Evolutionary conservation across 805 yeast species (phyloP), one percentile per base, ranked within the genome.

Genomic region (Cyberlindnera saturnus): DNA sequence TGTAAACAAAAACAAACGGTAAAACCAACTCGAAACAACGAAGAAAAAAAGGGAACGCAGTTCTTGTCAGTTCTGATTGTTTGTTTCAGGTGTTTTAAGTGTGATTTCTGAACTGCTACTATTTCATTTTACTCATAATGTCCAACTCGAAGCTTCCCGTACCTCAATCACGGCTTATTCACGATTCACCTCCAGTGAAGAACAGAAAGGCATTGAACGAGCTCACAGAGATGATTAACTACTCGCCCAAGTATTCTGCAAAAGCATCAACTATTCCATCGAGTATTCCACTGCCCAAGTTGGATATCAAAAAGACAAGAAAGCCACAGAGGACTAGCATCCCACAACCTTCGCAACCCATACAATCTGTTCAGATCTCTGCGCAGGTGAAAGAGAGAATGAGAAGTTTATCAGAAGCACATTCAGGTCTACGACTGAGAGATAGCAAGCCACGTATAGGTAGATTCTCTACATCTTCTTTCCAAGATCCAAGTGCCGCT

Each of bases 101-200:
- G 11, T 23, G 28, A 23, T 10, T 23, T 23, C 11, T 23, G 28
- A 8, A 23, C 28, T 10, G 5, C 11, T 23, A 4, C 28, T 23
- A 23, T 9, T 10, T 9, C 3, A 23, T 23, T 23, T 23, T 8
- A 23, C 9, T 23, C 28, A n/a, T 16, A 5, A 31, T 16, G 28
- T 18, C 29, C 14, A 32, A 18, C 4, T 51, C 57, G 3, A 51
- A 43, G 18, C 40, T 48, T 3, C 57, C 54, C 3, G 36, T 44
- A 3, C 37, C 43, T 9, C 39, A 23, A 19, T 29, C 44, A 3
- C 42, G 56, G 19, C 23, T 19, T 7, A 7, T 28, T 2, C 44
- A 48, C 18, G 46, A 39, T 0, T 47, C 56, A 1, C 61, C 61
- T 3, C 61, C 58, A 3, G 33, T 47, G 14, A 56, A 56, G 45